Evolutionary conservation across 2,329 filamentous ascomycete genomes (phyloP), one percentile per base, ranked within the genome.

Genomic region (Ceratocystis diversiconidia): DNA sequence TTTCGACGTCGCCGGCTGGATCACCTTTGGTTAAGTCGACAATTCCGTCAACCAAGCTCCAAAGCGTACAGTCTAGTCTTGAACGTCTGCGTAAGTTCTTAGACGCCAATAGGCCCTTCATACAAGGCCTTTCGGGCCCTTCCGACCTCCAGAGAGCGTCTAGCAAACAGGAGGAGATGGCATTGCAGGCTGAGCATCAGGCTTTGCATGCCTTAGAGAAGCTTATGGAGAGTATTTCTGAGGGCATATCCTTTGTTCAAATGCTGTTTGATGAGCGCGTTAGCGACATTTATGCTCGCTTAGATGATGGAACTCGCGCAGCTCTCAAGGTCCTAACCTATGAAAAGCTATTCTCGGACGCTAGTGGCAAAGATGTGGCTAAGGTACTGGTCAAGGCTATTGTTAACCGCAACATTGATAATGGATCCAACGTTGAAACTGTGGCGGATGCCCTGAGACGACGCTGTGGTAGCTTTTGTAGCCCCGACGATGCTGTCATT

Each of bases 301-400:
- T 99, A 4, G 85, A 91, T 6, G 87, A 89, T 2, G 76, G 80
- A 0, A 82, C 86, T 0, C 86, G 87, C 67, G 80, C 86, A 69
- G 82, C 85, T 67, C 84, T 95, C 63, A 82, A 84, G 67, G 82
- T 86, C 44, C 80, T 99, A 64, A 96, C 90, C 0, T 99, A 90
- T 72, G 90, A 97, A 73, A 83, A 84, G 59, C 83, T 99, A 0
- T 97, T 99, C 74, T 89, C 90, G 3, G 85, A 87, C 52, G 76
- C 81, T 5, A 81, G 85, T 19, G 94, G 94, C 41, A 90, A 90
- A 70, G 90, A 96, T 10, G 82, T 97, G 28, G 95, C 92, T 2
- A 96, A 96, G 75, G 83, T 96, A 65, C 80, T 99, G 1, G 94
- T 99, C 66, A 99, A 97, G 74, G 91, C 92, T 0, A 97, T 99